Evolutionary conservation across 208 protist genomes (phyloP).

Genomic region (Trichomonas tenax): DNA sequence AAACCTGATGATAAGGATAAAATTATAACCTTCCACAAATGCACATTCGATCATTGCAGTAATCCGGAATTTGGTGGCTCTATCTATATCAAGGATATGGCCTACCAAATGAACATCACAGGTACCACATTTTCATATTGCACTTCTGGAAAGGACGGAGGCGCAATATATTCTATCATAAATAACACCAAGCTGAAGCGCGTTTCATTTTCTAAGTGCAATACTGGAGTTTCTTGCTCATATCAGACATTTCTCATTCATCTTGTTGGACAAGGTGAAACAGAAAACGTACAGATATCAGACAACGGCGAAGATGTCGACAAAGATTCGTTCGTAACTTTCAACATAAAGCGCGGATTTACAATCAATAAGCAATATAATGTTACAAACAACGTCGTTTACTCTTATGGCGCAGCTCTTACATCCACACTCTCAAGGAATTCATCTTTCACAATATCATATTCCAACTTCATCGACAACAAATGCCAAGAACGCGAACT

Average conservation of each 20-base stretch:
- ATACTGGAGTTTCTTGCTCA: neutral
- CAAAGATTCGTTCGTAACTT: neutral
- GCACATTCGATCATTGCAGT: neutral
- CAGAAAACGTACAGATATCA: neutral
- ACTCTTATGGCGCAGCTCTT: neutral
- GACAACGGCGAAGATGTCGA: neutral
- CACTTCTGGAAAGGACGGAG: neutral
- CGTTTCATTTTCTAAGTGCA: neutral
- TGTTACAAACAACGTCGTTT: neutral
- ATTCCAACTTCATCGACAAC: neutral
- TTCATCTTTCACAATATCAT: neutral
- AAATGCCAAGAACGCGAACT: neutral
- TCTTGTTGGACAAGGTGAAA: neutral
- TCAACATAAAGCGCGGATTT: neutral
- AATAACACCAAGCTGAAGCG: neutral
- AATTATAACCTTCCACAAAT: neutral
- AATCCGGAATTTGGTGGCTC: neutral
- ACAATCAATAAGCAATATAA: neutral
- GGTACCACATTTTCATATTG: neutral
- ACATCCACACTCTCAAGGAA: neutral
- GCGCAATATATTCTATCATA: neutral
- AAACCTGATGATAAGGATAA: neutral
- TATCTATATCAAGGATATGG: neutral
- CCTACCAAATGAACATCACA: neutral
- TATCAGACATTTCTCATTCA: neutral